Evolutionary conservation across 2,329 filamentous ascomycete genomes (phyloP), one percentile per base, ranked within the genome.

Genomic region (Acarospora socialis): DNA sequence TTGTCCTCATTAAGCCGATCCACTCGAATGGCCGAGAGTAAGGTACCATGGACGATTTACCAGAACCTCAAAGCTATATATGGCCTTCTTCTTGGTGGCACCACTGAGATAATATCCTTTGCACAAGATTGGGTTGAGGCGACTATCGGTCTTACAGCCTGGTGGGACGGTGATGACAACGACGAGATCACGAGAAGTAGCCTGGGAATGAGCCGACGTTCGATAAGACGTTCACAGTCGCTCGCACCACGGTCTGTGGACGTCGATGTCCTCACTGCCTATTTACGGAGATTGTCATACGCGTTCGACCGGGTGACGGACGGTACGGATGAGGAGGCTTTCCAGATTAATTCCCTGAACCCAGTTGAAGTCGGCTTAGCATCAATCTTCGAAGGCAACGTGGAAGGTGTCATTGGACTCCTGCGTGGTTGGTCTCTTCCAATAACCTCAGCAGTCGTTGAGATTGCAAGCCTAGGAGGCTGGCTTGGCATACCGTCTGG

Each of bases 81-180:
- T 51, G 76, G 77, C 20, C 77, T 92, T 38, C 59, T 92, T 2
- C 66, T 90, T 4, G 86, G 87, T 21, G 72, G 79, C 41, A 66
- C 73, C 7, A 70, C 77, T 21, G 75, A 83, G 13, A 81, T 94
- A 32, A 61, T 92, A 38, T 70, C 75, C 28, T 72, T 75, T 26
- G 73, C 84, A 1, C 76, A 87, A 47, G 86, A 94, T 54, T 95
- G 87, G 87, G 74, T 87, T 31, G 87, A 95, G 59, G 86, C 83
- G 0, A 80, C 77, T 0, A 59, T 94, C 37, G 81, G 77, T 2
- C 60, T 95, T 30, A 76, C 86, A 19, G 76, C 80, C 4, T 95
- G 87, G 87, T 93, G 86, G 84, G 78, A 92, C 49, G 82, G 90
- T 38, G 70, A 71, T n/a, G 70, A 74, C 37, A 67, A 75, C 7